These are phyloP conservation scores for Biscogniauxia sp. DNA, from an alignment of 2,329 filamentous ascomycete species.

Conservation along the genomic window DNA sequence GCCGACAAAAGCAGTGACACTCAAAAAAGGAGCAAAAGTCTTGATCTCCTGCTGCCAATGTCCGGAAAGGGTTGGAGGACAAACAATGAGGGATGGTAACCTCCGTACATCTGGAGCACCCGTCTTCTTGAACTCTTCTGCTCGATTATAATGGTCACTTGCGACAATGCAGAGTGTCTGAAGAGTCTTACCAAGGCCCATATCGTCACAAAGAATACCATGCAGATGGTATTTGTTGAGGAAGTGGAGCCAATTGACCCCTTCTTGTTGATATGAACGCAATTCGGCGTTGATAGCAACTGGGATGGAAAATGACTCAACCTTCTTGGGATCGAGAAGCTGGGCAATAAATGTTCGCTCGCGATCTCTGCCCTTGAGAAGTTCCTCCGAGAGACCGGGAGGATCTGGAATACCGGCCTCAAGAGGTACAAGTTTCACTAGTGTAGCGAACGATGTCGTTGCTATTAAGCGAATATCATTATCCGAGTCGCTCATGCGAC, in stretches of 20 bases:
- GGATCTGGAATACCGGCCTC: conserved; percentile 97
- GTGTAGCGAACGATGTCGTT: conserved; percentile 92
- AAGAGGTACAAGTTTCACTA: conserved; percentile 94
- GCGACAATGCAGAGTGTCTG: conserved; percentile 98
- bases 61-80: conserved; percentile 90
- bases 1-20: conserved; percentile 86
- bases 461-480: conserved; percentile 92
- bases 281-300: conserved; percentile 96
- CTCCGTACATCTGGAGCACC: conserved; percentile 73
- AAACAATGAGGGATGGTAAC: conserved; percentile 90
- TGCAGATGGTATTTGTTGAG: conserved; percentile 97
- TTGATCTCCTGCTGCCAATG: conserved; percentile 99
- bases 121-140: conserved; percentile 85
- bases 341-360: conserved; percentile 97
- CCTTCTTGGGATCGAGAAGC: conserved; percentile 94
- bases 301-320: conserved; percentile 89
- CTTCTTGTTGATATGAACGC: conserved; percentile 96
- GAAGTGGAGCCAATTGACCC: conserved; percentile 98
- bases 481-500: conserved; percentile 97
- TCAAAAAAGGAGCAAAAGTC: conserved; percentile 91
- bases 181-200: conserved; percentile 96
- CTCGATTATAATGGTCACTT: conserved; percentile 91
- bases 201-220: conserved; percentile 97
- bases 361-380: conserved; percentile 85
- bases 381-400: conserved; percentile 82